Evolutionary conservation across 805 yeast species (phyloP).

Genomic region (Suhomyces faveliae): DNA sequence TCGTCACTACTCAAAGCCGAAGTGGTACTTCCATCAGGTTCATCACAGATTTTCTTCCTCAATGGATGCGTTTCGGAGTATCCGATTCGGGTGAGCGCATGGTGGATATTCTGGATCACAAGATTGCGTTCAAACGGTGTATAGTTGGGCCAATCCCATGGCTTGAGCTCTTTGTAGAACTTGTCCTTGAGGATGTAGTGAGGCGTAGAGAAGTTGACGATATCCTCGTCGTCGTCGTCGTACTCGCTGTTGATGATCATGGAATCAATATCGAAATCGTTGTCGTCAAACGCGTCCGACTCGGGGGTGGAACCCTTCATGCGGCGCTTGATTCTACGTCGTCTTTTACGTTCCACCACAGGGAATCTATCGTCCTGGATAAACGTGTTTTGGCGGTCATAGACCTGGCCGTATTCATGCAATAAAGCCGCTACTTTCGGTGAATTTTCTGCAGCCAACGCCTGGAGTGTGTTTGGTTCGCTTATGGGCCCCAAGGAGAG

Average conservation of each 20-base stretch:
- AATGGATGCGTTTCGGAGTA: conserved; percentile 44
- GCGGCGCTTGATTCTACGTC: conserved; percentile 23
- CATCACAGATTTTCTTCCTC: conserved; percentile 28
- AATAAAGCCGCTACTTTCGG: conserved; percentile 28
- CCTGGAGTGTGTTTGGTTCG: conserved; percentile 23
- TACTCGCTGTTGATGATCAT: conserved; percentile 11
- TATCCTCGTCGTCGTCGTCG: conserved; percentile 7
- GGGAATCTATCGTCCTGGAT: conserved; percentile 28
- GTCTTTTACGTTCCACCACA: conserved; percentile 20
- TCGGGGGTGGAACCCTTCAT: conserved; percentile 18
- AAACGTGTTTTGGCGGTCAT: conserved; percentile 30
- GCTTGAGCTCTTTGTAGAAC: conserved; percentile 39
- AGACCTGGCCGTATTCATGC: conserved; percentile 28
- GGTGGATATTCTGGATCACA: conserved; percentile 32
- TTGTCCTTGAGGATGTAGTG: conserved; percentile 38
- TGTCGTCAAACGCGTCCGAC: conserved; percentile 1
- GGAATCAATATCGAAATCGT: conserved; percentile 10
- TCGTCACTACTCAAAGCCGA: conserved; percentile 6
- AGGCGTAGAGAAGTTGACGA: conserved; percentile 1
- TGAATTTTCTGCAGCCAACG: conserved; percentile 9
- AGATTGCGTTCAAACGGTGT: conserved; percentile 30
- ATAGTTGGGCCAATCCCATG: conserved; percentile 36
- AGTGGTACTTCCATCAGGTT: neutral
- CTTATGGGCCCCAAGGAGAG: conserved; percentile 51
- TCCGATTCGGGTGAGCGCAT: conserved; percentile 42